Evolutionary conservation across 495 filamentous ascomycete species (phyloP).

Genomic region (Penicillium malachiteum): DNA sequence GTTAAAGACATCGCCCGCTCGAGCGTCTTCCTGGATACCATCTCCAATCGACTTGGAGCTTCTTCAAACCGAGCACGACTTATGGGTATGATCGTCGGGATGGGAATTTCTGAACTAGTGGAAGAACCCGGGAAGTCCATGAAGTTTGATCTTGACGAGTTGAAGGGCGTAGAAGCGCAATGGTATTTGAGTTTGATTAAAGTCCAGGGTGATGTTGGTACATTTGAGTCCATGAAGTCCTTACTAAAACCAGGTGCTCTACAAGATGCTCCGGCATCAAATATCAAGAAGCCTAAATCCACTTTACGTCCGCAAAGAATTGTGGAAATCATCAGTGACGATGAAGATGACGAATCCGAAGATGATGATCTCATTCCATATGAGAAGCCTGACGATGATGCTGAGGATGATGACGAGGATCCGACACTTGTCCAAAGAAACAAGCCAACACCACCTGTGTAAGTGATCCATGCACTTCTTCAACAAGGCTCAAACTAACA

Average conservation of each 20-base stretch:
- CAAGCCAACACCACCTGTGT: conserved; percentile 83
- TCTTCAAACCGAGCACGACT: conserved; percentile 74
- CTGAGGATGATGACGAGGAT: conserved; percentile 88
- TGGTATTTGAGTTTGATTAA: conserved; percentile 72
- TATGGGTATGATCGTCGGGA: conserved; percentile 87
- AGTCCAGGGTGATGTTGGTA: conserved; percentile 63
- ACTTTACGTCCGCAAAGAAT: conserved; percentile 34
- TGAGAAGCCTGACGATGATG: conserved; percentile 89
- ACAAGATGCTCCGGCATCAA: not conserved
- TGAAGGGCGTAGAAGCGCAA: conserved; percentile 64
- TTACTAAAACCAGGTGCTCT: not conserved
- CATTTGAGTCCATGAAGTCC: conserved; percentile 49
- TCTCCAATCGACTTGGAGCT: conserved; percentile 84
- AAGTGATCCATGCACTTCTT: conserved; percentile 24
- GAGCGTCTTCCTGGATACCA: conserved; percentile 65
- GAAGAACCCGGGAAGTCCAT: conserved; percentile 72
- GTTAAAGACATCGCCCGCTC: conserved; percentile 67
- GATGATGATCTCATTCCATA: conserved; percentile 80
- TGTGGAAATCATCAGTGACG: conserved; percentile 61
- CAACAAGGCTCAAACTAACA: not conserved
- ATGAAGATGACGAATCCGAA: conserved; percentile 45
- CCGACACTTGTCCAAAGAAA: conserved; percentile 78
- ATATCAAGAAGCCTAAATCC: conserved; percentile 17
- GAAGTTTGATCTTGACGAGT: conserved; percentile 82
- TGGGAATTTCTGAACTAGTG: conserved; percentile 74